Evolutionary conservation across 768 basidiomycete genomes (phyloP), one percentile per base, ranked within the genome.

Genomic region (Lentinula sp.): DNA sequence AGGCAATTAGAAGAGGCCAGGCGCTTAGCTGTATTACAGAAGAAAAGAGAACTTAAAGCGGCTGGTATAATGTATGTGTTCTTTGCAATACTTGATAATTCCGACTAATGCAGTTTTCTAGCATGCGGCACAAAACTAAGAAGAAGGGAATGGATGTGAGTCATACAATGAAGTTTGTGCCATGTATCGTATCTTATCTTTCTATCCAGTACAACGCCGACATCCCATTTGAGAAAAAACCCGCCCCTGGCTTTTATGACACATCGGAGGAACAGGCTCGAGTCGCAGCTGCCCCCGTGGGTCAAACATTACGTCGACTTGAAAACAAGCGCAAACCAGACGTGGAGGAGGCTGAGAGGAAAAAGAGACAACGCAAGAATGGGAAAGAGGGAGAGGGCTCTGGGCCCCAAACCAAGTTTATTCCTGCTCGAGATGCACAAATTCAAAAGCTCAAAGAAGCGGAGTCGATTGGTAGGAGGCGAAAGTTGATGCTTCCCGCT

Each of bases 361-460:
- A 87, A 74, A 97, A 97, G 72, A 85, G 93, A 31, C 89, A 91
- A 70, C 87, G 87, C 59, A 89, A 88, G 65, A 77, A 79, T 52
- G 85, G 81, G 7, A 89, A 92, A 70, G 88, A 89, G 49, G 86
- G 84, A 3, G 81, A 82, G 61, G 71, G 74, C 9, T 71, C 81
- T 5, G 78, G 79, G 8, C 87, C 91, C 64, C 89, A 95, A 70
- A 93, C 93, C 34, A 96, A 97, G 71, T 99, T 99, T 67, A 84
- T 98, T 48, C 88, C 95, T n/a, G 94, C 95, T 5, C 86, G 96
- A 60, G 95, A 98, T 70, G 95, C 95, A 1, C 96, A 99, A 72
- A 98, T 98, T 65, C 94, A 97, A 71, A 95, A 95, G 73, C 78
- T 98, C 61, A 97, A 97, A 73, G 97, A 99, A 72, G 95, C 95